Base-by-base conservation (phyloP, 495 filamentous ascomycete genomes). In the Neurospora sp. region DNA sequence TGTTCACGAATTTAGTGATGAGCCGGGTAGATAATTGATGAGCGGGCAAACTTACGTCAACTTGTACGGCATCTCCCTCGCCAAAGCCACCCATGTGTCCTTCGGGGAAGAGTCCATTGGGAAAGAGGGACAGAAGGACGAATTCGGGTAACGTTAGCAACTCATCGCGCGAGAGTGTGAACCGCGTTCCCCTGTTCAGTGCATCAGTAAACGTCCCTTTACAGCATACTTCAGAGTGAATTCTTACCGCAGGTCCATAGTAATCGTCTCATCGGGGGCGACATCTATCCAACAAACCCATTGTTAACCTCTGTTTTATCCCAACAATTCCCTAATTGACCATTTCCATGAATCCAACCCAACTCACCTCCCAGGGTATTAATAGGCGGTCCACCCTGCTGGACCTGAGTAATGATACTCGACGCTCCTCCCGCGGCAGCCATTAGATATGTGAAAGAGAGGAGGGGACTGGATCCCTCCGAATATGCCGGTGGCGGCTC, bases 351-450 rank as follows among this genome's bases (percentile, higher is more conserved):
- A 70, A 72, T 36, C 21, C 45, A 48, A 76, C 36, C 39, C 10
- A 70, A 70, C 89, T 75, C 88, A 94, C 94, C 94, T 88, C 92
- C 93, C 73, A 98, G 84, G 72, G 91, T 91, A 81, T 94, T 96
- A 72, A 97, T 90, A 17, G 93, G 92, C 76, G 93, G 93, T 73
- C 92, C 95, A 75, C 92, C 90, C 82, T 98, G 96, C 78, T 96
- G 93, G 71, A 99, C 96, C 85, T 99, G 96, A 82, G 96, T 99
- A 83, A 99, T 94, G 80, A 99, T 97, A 89, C 95, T 98, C 84
- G 95, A 91, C 76, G 94, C 93, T 83, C 94, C 96, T 87, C 94
- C 94, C 82, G 94, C 94, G 79, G 94, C 92, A 83, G 94, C 94
- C 96, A 98, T 98, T 77, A 96, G 90, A 90, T 97, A 99, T 77